Evolutionary conservation across 2,329 filamentous ascomycete genomes (phyloP).

Genomic region (Calonectria henricotiae): DNA sequence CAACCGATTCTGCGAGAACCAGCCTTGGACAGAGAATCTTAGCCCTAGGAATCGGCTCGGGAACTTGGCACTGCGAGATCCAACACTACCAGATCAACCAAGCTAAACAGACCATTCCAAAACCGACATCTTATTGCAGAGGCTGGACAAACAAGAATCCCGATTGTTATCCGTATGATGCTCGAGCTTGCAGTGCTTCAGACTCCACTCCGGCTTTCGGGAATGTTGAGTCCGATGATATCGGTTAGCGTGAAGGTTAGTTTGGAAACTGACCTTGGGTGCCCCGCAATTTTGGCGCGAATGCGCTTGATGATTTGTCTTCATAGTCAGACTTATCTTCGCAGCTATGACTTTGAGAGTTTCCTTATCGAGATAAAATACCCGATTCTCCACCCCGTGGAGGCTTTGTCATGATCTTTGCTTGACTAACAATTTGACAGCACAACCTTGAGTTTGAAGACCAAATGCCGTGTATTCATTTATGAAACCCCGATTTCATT

Average conservation of each 20-base stretch:
- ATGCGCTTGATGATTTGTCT: background rate
- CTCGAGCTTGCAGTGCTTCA: background rate
- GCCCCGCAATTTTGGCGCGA: background rate
- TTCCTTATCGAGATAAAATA: slow-evolving; percentile 15
- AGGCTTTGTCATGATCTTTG: background rate
- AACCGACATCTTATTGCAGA: too few species aligned
- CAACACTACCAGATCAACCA: too few species aligned
- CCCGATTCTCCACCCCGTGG: slow-evolving; percentile 3
- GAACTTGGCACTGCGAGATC: background rate
- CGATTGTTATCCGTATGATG: background rate
- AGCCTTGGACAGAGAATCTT: background rate
- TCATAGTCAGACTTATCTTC: background rate
- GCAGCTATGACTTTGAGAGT: background rate
- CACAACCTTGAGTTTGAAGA: background rate
- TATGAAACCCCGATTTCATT: too few species aligned
- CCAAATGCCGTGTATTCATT: too few species aligned
- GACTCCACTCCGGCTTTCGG: background rate
- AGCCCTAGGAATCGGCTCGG: background rate
- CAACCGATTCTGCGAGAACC: background rate
- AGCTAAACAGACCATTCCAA: background rate
- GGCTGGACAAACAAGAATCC: background rate
- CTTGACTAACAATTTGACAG: slow-evolving; percentile 2
- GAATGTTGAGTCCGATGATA: slow-evolving; percentile 11
- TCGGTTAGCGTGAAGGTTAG: slow-evolving; percentile 1
- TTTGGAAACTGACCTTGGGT: background rate